A percentile compares a stretch with the other conserved stretches of the same genome.
Conservation (phyloP, 1,284 basidiomycete genomes). For the Filobasidium uniguttulatum region DNA sequence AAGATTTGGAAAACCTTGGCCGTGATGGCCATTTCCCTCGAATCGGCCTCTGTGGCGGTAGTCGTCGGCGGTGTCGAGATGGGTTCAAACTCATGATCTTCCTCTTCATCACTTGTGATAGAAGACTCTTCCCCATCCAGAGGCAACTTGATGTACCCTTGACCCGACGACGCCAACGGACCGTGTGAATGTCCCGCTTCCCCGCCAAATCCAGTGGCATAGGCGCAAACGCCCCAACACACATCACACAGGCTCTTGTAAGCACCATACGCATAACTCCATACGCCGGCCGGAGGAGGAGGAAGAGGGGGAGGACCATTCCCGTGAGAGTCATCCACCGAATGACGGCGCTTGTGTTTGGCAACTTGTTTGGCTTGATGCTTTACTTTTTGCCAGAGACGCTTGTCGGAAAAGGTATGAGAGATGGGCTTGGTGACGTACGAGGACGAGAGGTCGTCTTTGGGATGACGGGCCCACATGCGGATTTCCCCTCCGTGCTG, state of each 20-base stretch:
- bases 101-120: background rate
- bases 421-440: background rate
- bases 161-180: too few species aligned
- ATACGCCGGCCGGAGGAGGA: background rate
- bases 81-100: background rate
- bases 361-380: background rate
- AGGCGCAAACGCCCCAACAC: constrained; percentile 15
- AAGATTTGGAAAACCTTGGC: constrained; percentile 9
- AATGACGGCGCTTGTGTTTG: too few species aligned
- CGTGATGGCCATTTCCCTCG: background rate
- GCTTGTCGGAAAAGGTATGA: constrained; percentile 9
- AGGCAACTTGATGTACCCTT: constrained; percentile 6
- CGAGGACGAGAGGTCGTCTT: background rate
- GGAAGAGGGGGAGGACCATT: background rate
- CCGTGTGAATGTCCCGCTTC: background rate
- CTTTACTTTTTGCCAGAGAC: constrained; percentile 2
- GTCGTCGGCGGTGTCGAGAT: background rate
- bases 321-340: too few species aligned
- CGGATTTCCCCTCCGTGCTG: background rate
- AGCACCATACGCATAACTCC: constrained; percentile 9
- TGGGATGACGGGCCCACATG: constrained; percentile 5
- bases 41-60: background rate
- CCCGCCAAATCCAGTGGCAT: constrained; percentile 4
- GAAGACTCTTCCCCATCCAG: constrained; percentile 1
- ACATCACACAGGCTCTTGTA: constrained; percentile 14